Evolutionary conservation across 805 yeast species (phyloP).

Genomic region (Millerago galiae): DNA sequence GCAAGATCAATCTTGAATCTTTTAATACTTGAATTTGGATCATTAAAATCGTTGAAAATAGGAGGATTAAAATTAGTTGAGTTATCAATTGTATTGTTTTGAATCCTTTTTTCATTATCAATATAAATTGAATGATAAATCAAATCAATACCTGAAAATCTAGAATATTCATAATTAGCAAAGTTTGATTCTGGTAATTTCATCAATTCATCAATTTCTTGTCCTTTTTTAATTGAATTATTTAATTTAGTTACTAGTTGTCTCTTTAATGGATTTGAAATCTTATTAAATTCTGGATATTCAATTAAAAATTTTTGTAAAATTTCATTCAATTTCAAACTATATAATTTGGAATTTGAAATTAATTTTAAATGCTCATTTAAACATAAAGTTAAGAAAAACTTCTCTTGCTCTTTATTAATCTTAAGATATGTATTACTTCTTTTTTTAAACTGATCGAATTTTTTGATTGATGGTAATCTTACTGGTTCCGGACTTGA

Average conservation of each 20-base stretch:
- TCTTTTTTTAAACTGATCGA: background rate
- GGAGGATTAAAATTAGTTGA: background rate
- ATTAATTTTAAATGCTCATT: background rate
- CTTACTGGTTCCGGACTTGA: too few species aligned
- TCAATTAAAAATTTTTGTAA: background rate
- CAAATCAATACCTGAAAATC: background rate
- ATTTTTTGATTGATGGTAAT: too few species aligned
- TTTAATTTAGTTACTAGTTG: background rate
- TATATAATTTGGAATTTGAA: background rate
- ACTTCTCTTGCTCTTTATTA: background rate
- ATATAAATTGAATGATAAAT: background rate
- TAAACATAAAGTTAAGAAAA: background rate
- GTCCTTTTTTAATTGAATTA: background rate
- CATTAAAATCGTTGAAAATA: background rate
- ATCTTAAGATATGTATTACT: background rate
- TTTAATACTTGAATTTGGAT: background rate
- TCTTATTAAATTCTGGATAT: background rate
- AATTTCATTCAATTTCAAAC: background rate
- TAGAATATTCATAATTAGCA: background rate
- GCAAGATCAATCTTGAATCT: background rate
- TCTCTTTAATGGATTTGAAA: background rate
- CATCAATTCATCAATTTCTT: background rate
- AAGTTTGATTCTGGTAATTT: background rate
- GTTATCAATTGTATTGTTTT: background rate
- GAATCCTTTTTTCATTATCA: background rate